These are phyloP conservation scores for Eimeria maxima DNA, from an alignment of 169 alveolate species.

Conservation along the genomic window DNA sequence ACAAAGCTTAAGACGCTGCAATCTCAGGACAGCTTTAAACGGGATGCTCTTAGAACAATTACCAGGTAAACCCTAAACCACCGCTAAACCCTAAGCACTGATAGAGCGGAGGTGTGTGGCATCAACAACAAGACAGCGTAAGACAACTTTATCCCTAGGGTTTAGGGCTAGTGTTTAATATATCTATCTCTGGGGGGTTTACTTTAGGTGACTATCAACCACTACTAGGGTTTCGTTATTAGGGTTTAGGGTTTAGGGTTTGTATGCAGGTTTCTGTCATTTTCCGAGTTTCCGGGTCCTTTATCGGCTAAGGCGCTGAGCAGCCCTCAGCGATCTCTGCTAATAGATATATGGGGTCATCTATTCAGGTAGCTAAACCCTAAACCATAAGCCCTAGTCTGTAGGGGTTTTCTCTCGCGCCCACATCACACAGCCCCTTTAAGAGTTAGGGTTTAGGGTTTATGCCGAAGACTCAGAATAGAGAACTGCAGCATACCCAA, in stretches of 20 bases:
- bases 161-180: neutral
- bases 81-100: neutral
- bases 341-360: conserved; percentile 48
- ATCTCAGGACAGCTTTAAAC: conserved; percentile 58
- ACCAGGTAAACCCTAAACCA: conserved; percentile 58
- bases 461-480: neutral
- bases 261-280: conserved; percentile 26
- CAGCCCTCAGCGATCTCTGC: conserved; percentile 64
- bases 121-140: neutral
- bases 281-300: conserved; percentile 54
- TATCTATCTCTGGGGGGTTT: too few species aligned
- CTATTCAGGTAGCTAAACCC: conserved; percentile 50
- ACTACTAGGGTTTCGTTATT: too few species aligned
- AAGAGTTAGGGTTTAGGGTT: conserved; percentile 11
- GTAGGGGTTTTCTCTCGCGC: neutral
- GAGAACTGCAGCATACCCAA: neutral
- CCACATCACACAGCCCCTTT: neutral
- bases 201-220: too few species aligned
- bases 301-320: conserved; percentile 60
- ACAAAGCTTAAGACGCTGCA: conserved; percentile 45
- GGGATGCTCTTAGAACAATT: conserved; percentile 53
- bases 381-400: conserved; percentile 38
- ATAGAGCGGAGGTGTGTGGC: neutral
- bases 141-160: too few species aligned
- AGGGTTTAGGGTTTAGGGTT: conserved; percentile 55